phyloP scores from a whole-genome alignment of 176 grass and related monocot species.

The Raddia guianensis region DNA sequence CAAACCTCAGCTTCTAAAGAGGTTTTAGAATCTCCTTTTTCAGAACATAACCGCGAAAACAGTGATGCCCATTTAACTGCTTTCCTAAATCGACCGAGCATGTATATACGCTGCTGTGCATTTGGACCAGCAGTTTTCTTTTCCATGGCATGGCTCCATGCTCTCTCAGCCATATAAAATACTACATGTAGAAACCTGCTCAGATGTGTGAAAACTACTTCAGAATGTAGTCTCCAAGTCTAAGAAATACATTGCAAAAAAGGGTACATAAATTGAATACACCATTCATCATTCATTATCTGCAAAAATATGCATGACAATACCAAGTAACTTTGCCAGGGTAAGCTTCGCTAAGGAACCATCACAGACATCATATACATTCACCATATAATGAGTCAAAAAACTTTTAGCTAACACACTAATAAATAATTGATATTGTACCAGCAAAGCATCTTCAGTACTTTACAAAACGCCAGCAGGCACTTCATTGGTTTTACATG shows the following conservation, averaged over 20 bases:
- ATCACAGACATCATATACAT: conserved; percentile 4
- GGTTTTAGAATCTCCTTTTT: conserved; percentile 94
- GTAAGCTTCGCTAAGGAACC: neutral
- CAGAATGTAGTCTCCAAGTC: conserved; percentile 9
- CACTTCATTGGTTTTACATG: neutral
- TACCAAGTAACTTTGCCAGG: conserved; percentile 1
- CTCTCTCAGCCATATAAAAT: conserved; percentile 94
- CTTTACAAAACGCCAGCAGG: neutral
- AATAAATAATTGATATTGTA: neutral
- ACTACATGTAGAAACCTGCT: conserved; percentile 86
- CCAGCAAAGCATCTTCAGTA: neutral
- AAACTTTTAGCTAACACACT: neutral
- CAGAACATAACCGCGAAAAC: conserved; percentile 84
- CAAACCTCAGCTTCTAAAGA: conserved; percentile 94
- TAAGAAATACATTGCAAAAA: conserved; percentile 4
- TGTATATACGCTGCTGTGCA: conserved; percentile 79
- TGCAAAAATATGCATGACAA: conserved; percentile 3
- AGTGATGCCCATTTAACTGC: conserved; percentile 92
- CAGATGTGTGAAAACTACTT: conserved; percentile 32
- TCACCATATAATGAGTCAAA: neutral
- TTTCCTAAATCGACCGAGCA: conserved; percentile 94
- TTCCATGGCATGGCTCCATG: conserved; percentile 99
- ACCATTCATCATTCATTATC: neutral
- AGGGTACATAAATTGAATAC: neutral
- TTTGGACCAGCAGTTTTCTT: conserved; percentile 93